Base-by-base conservation (phyloP, 176 grass and related monocot genomes). In the Juncus effusus region DNA sequence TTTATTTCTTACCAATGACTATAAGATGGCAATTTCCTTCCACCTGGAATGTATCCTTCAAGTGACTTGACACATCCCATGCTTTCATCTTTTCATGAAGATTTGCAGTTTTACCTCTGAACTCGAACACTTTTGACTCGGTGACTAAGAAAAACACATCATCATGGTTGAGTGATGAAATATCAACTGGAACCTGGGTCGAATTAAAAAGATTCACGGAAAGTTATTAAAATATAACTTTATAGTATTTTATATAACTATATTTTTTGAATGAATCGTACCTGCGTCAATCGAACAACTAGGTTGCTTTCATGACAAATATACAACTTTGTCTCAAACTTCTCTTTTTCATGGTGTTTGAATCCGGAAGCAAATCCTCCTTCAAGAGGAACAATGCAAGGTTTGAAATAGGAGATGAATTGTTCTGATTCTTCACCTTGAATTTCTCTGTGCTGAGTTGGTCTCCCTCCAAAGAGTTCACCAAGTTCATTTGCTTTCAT, bases 21-120 rank as follows among this genome's bases (percentile, higher is more conserved):
- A 84, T 84, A 83, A 96, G 80, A 65, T 72, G 54, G 74, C 87
- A 96, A 16, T 73, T 80, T 80, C 66, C n/a, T 55, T 87, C 92
- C 5, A 69, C 82, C 60, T 96, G 92, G 59, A 88, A 96, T 44
- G 72, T 86, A 19, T 96, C 92, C 64, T 87, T 96, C 64, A 96
- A 81, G 83, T 96, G 83, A 70, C 86, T 81, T 70, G 85, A 78
- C 61, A 88, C 84, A 82, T 96, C 87, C 79, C 90, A 78, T 40
- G 92, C 84, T 74, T 96, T 96, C 49, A 79, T 87, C 74, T 84
- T 96, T 79, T 96, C 92, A 81, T 91, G 87, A 63, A 96, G 91
- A 77, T 84, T 91, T 42, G 92, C 85, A 70, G 84, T 91, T 47
- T 85, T 82, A 19, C 92, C 92, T 56, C 88, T 91, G 87, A 96